Evolutionary conservation across 148 eudicot species (phyloP).

Genomic region (Cornus controversa): DNA sequence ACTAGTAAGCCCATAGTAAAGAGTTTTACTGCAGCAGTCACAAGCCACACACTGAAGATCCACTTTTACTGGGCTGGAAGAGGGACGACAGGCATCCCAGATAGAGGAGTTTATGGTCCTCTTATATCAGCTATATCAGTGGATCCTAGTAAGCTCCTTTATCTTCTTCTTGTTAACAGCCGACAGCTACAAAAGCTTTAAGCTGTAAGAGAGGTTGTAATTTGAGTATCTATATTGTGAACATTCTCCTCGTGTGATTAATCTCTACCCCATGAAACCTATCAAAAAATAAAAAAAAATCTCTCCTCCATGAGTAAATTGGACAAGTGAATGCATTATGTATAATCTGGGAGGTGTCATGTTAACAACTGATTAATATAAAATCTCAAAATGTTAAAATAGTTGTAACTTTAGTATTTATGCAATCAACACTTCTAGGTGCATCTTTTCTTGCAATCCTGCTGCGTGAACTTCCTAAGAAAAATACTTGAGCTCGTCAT

Average conservation of each 20-base stretch:
- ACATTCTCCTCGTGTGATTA: too few relatives aligned
- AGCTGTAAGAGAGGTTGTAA: too few relatives aligned
- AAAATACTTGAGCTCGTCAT: background rate
- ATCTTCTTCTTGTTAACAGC: background rate
- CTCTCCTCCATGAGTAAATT: too few relatives aligned
- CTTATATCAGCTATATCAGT: constrained; percentile 60
- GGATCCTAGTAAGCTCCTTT: constrained; percentile 41
- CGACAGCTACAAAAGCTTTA: too few relatives aligned
- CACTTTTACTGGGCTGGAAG: constrained; percentile 65
- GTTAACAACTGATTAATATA: too few relatives aligned
- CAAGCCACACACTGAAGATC: constrained; percentile 46
- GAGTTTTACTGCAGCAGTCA: constrained; percentile 33
- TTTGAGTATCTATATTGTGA: too few relatives aligned
- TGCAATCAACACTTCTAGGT: background rate
- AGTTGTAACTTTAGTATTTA: too few relatives aligned
- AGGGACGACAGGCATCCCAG: constrained; percentile 59
- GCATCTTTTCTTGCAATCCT: background rate
- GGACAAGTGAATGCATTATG: too few relatives aligned
- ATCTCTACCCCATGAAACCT: too few relatives aligned
- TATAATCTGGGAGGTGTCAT: too few relatives aligned
- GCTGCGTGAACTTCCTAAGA: background rate
- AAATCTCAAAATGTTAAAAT: too few relatives aligned
- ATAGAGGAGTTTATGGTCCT: constrained; percentile 60
- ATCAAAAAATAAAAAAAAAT: too few relatives aligned
- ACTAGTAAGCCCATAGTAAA: constrained; percentile 40